phyloP scores from a whole-genome alignment of 257 asterid species.

The Solanum neorickii region DNA sequence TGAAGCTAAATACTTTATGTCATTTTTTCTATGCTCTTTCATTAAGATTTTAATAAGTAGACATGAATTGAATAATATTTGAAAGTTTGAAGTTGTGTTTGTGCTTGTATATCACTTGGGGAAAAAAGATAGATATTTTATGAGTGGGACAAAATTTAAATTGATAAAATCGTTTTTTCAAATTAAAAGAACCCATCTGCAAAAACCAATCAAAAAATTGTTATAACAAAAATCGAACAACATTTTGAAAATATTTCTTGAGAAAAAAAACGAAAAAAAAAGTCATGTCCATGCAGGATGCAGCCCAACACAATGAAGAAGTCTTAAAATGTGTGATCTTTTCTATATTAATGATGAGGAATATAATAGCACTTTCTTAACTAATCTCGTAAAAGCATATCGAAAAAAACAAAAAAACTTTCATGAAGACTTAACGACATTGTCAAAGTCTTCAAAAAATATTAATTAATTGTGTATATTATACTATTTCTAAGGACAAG shows the following conservation, averaged over 20 bases:
- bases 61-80: neutral
- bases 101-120: neutral
- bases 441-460: neutral
- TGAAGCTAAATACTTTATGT: neutral
- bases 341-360: too few species aligned
- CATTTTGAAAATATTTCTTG: neutral
- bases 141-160: neutral
- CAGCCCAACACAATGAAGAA: neutral
- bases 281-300: neutral
- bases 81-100: neutral
- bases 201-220: neutral
- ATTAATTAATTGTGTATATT: neutral
- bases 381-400: neutral
- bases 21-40: neutral
- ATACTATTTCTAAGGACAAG: neutral
- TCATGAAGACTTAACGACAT: neutral
- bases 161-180: neutral
- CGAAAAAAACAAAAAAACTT: neutral
- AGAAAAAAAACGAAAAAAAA: neutral
- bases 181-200: neutral
- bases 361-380: neutral
- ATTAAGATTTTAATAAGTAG: neutral
- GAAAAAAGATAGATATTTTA: neutral
- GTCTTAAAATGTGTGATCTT: neutral
- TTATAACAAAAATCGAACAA: neutral